Conservation (phyloP, 2,329 filamentous ascomycete species). For the Colletotrichum graminicola region DNA sequence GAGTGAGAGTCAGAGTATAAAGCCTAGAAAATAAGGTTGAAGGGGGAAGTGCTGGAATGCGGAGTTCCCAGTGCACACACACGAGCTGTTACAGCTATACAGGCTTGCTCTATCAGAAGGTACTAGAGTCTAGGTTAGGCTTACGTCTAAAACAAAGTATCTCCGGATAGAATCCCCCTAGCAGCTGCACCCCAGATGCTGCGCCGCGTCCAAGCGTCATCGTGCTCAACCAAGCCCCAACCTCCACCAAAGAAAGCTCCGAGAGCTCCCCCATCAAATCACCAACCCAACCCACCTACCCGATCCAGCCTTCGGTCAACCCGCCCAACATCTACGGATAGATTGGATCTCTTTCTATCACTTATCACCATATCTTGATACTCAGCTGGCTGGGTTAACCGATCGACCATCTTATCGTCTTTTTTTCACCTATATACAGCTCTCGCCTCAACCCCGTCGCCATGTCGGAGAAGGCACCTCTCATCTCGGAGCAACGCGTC, state of each 20-base stretch:
- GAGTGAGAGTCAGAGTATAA: background rate
- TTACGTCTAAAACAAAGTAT: background rate
- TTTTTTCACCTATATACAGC: background rate
- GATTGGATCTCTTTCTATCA: background rate
- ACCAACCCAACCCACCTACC: background rate
- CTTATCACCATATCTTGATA: slow-evolving; percentile 23
- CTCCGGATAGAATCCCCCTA: background rate
- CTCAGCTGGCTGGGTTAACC: slow-evolving; percentile 36
- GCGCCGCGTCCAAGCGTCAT: slow-evolving; percentile 37
- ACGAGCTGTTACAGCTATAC: background rate
- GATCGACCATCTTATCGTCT: background rate
- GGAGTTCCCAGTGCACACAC: slow-evolving; percentile 15
- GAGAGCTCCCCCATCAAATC: slow-evolving; percentile 9
- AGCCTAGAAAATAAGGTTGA: slow-evolving; percentile 7
- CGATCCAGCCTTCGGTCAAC: background rate
- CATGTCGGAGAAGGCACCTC: slow-evolving; percentile 37
- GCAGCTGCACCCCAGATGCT: slow-evolving; percentile 17
- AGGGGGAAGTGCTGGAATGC: background rate
- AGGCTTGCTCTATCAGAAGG: background rate
- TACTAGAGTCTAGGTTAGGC: rapidly evolving
- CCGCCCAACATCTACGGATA: background rate
- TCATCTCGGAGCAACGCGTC: slow-evolving; percentile 10
- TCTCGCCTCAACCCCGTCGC: background rate
- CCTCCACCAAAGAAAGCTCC: slow-evolving; percentile 20
- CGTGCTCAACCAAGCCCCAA: slow-evolving; percentile 22